phyloP scores from a whole-genome alignment of 2,329 filamentous ascomycete species.

The Stemphylium beticola region DNA sequence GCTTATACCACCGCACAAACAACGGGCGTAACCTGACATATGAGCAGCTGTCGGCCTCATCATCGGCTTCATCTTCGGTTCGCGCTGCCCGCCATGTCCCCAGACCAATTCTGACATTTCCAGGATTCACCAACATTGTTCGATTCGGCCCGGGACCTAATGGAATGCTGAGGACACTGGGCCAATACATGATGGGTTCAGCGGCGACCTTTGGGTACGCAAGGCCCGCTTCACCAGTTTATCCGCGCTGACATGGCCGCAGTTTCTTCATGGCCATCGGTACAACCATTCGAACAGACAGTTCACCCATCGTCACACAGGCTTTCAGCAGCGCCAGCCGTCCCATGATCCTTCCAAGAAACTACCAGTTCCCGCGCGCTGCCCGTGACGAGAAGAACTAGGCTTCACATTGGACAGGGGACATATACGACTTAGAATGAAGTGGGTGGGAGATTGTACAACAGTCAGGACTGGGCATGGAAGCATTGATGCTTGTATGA shows the following conservation, averaged over 20 bases:
- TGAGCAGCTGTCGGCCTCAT: constrained; percentile 86
- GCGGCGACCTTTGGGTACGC: constrained; percentile 93
- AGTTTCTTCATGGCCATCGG: constrained; percentile 99
- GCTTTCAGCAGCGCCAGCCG: constrained; percentile 74
- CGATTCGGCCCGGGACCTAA: constrained; percentile 92
- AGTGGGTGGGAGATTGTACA: constrained; percentile 21
- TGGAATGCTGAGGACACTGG: constrained; percentile 90
- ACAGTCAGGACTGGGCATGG: constrained; percentile 14
- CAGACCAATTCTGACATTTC: constrained; percentile 23
- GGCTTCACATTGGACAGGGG: neutral
- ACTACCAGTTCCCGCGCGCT: constrained; percentile 37
- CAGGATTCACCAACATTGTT: constrained; percentile 92
- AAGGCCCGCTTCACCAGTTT: neutral
- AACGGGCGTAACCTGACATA: constrained; percentile 19
- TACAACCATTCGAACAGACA: constrained; percentile 92
- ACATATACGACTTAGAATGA: constrained; percentile 1
- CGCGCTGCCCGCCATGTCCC: constrained; percentile 24
- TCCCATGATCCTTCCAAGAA: constrained; percentile 69
- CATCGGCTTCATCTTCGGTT: constrained; percentile 98
- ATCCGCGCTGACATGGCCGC: constrained; percentile 25
- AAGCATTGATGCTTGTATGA: constrained; percentile 19
- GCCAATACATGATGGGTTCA: constrained; percentile 96
- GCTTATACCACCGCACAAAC: constrained; percentile 49
- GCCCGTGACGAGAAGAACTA: constrained; percentile 40
- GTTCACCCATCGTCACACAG: constrained; percentile 75